These are phyloP conservation scores for Amniculicola lignicola DNA, from an alignment of 495 filamentous ascomycete species.

Conservation along the genomic window DNA sequence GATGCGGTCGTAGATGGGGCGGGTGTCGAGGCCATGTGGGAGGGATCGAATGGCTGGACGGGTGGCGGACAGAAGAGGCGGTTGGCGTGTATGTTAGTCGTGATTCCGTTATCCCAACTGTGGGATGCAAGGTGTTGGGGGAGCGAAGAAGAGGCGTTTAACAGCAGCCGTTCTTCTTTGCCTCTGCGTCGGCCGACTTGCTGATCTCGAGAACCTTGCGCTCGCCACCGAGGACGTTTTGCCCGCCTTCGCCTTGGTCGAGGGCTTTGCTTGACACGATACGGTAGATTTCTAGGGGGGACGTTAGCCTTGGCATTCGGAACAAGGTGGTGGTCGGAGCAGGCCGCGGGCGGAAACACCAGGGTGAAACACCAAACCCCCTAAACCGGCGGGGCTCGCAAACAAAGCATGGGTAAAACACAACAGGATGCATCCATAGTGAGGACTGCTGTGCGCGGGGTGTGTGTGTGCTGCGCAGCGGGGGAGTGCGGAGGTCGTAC, in stretches of 20 bases:
- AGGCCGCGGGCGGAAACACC: too few species aligned
- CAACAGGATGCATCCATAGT: too few species aligned
- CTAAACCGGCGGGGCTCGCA: too few species aligned
- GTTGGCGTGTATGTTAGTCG: neutral
- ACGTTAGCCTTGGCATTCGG: conserved; percentile 1
- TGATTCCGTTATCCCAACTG: neutral
- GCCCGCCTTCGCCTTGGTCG: conserved; percentile 73
- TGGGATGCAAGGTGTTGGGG: neutral
- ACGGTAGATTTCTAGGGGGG: conserved; percentile 85
- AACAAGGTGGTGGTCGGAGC: neutral
- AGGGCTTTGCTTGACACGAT: conserved; percentile 98
- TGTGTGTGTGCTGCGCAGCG: too few species aligned
- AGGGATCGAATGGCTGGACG: neutral
- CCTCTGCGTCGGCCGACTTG: conserved; percentile 71
- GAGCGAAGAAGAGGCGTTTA: conserved; percentile 44
- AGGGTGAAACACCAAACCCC: too few species aligned
- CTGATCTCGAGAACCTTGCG: conserved; percentile 75
- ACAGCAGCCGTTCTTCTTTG: conserved; percentile 87
- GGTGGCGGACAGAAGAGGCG: neutral
- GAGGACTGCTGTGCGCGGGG: too few species aligned
- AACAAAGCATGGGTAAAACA: too few species aligned
- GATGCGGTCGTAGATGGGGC: neutral
- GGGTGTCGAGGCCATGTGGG: neutral
- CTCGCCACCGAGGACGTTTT: conserved; percentile 63
- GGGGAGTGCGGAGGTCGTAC: conserved; percentile 50